Evolutionary conservation across 176 grass and related monocot genomes (phyloP), one percentile per base, ranked within the genome.

Genomic region (Microstegium vimineum): DNA sequence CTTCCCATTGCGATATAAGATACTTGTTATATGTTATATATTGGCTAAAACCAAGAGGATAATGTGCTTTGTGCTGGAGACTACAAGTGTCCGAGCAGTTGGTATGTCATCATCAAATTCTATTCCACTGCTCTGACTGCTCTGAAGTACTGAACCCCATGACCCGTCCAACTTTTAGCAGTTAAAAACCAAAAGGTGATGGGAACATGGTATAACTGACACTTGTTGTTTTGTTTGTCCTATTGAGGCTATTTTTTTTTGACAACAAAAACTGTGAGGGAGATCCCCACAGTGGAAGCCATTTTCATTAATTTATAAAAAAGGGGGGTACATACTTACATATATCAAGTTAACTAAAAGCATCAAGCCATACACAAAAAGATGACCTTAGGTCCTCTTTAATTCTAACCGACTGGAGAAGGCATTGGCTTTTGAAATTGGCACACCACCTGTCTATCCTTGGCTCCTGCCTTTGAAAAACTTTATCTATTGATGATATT

Each of bases 151-250:
- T 52, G 65, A 42, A 34, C 5, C 69, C 43, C 20, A 27, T 83
- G 86, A 83, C 35, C 67, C 78, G 57, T 83, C 86, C 74, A 32
- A 42, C 41, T 16, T 77, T 87, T 26, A 65, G n/a, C 32, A 65
- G 80, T 83, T 40, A 71, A 77, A 87, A 87, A 77, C 13, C 7
- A 14, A 73, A 88, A 88, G 66, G 46, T 68, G 73, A 66, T 81
- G 22, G 37, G 36, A 47, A 49, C 36, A 51, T 74, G 33, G 20
- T 88, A 6, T 77, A 54, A 68, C 6, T 57, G 43, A 78, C 56
- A 69, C 27, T 54, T 65, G 14, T 80, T 71, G n/a, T 33, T 26
- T 46, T 12, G 10, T 82, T 78, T 71, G 35, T 73, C 22, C 17
- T 74, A 61, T n/a, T n/a, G n/a, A n/a, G n/a, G n/a, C n/a, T n/a